Conservation (phyloP, 108 stramenopile genomes). For the Nitzschia sp. region DNA sequence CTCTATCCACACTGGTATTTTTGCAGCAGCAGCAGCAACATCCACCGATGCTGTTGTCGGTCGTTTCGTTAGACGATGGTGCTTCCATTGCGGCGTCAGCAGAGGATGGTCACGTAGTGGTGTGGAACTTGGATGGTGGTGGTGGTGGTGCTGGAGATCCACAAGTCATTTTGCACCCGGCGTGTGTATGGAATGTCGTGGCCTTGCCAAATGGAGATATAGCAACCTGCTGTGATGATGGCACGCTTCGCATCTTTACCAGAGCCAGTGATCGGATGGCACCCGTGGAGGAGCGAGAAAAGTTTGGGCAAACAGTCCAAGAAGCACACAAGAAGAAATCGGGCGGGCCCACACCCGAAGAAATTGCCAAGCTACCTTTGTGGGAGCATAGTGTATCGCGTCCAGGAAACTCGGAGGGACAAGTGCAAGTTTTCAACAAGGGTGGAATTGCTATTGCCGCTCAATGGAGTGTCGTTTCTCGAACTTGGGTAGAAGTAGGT, state of each 20-base stretch:
- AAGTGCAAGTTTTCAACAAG: conserved; percentile 92
- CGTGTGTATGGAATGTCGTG: conserved; percentile 76
- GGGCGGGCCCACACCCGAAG: conserved; percentile 71
- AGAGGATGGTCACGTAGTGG: conserved; percentile 81
- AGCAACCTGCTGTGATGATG: conserved; percentile 90
- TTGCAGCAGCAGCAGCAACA: conserved; percentile 30
- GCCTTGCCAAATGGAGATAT: conserved; percentile 70
- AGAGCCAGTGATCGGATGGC: conserved; percentile 62
- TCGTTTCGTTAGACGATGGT: conserved; percentile 38
- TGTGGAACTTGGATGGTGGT: conserved; percentile 43
- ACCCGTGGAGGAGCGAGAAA: conserved; percentile 49
- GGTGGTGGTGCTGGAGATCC: conserved; percentile 20
- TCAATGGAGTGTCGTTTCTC: conserved; percentile 81
- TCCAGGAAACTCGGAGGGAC: conserved; percentile 80
- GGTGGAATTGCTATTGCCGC: conserved; percentile 90
- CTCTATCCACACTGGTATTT: conserved; percentile 64
- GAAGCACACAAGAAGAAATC: conserved; percentile 48
- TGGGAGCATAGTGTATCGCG: conserved; percentile 78
- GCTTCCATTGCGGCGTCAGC: conserved; percentile 48
- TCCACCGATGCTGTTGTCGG: conserved; percentile 72
- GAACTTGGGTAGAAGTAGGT: conserved; percentile 94
- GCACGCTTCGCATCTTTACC: conserved; percentile 78
- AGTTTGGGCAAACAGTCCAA: conserved; percentile 57
- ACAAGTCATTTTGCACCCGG: conserved; percentile 71
- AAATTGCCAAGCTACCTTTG: conserved; percentile 85